phyloP scores from a whole-genome alignment of 2,329 filamentous ascomycete genomes.

The Dendryphion nanum region DNA sequence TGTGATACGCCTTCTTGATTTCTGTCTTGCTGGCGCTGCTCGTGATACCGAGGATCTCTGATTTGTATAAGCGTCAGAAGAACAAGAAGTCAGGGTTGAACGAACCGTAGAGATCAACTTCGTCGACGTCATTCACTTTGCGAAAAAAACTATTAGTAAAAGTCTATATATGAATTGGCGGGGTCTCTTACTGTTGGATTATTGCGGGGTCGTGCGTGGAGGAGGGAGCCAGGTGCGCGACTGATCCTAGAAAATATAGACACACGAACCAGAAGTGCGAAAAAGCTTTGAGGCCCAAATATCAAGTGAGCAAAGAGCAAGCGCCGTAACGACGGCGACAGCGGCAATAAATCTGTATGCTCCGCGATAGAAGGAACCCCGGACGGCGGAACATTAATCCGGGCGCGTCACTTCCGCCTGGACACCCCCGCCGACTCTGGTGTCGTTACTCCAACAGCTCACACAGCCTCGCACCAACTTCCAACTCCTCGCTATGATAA shows the following conservation, averaged over 20 bases:
- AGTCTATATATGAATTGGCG: neutral
- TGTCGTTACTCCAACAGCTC: too few species aligned
- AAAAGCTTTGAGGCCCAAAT: neutral
- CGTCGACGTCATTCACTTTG: conserved; percentile 41
- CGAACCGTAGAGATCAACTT: conserved; percentile 59
- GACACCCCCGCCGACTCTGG: too few species aligned
- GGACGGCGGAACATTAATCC: too few species aligned
- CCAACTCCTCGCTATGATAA: too few species aligned
- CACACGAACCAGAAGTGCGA: neutral
- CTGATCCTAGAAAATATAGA: neutral
- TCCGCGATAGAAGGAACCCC: too few species aligned
- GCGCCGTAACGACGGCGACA: too few species aligned
- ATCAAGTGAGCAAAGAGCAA: neutral
- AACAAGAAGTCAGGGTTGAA: too few species aligned
- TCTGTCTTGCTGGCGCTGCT: conserved; percentile 72
- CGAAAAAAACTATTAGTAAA: conserved; percentile 12
- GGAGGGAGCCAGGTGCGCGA: too few species aligned
- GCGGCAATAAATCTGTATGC: too few species aligned
- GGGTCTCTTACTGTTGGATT: conserved; percentile 4
- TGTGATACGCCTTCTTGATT: conserved; percentile 95
- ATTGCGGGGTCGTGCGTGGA: too few species aligned
- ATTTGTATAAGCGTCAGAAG: conserved; percentile 36
- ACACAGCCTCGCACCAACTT: too few species aligned
- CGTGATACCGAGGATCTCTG: conserved; percentile 77
- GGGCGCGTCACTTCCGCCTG: too few species aligned